Base-by-base conservation (phyloP, 768 basidiomycete species). In the Pulveroboletus sp. region DNA sequence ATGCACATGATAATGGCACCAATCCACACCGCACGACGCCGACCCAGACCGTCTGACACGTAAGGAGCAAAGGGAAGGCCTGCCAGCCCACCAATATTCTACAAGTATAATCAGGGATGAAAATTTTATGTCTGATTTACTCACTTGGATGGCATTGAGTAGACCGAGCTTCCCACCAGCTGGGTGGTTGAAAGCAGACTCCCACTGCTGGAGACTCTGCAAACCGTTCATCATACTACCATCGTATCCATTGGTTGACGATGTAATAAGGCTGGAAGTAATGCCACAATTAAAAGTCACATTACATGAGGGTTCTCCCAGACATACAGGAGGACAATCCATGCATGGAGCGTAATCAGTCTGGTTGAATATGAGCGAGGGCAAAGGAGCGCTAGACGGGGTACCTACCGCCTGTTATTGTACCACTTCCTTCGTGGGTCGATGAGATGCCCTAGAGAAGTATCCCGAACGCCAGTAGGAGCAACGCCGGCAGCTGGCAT, bases 171-270 rank as follows among this genome's bases (percentile, higher is more conserved):
- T 81, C 29, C 77, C 72, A 36, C 78, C 76, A 16, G 71, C 67
- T 13, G 88, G 87, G 45, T 71, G n/a, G 47, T 72, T 52, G 65
- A 90, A 89, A 60, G 80, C 84, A 8, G 52, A 39, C 40, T 73
- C 65, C 88, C 88, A 90, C 55, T 83, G 78, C 16, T 60, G 47
- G 51, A 89, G 72, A 39, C 79, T 78, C 67, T 90, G 87, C 35
- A 90, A 73, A 63, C 83, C 84, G 67, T 89, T 87, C 85, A 87
- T 85, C 80, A 87, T 81, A 64, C 79, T 82, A 51, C 84, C 83
- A 59, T 88, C 86, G 62, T 82, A 88, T 44, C 86, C 86, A 63
- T 81, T 85, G 41, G 82, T 85, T 13, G 83, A 84, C 22, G 85
- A 86, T 11, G 85, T 87, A 61, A 87, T 83, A 54, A 88, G 79